Conservation (phyloP, 176 grass and related monocot species). For the Rhipidocladum racemiflorum region DNA sequence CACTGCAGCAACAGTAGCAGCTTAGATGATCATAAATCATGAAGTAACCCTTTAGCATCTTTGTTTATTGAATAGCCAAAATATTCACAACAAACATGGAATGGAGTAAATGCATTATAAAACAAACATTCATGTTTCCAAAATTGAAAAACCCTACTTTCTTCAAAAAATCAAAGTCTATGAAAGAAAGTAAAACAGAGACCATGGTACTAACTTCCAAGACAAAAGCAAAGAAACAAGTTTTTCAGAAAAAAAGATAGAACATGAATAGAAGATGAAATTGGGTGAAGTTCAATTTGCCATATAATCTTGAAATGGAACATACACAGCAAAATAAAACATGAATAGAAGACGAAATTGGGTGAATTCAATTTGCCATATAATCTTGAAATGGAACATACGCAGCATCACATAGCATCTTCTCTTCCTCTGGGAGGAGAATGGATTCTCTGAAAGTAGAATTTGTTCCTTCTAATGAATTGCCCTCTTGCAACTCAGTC, state of each 20-base stretch:
- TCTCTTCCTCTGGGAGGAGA: constrained; percentile 80
- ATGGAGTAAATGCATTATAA: background rate
- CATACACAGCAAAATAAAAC: background rate
- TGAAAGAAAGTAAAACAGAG: constrained; percentile 10
- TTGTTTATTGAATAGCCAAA: background rate
- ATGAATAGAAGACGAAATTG: constrained; percentile 3
- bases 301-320: background rate
- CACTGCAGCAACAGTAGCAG: constrained; percentile 46
- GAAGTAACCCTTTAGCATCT: background rate
- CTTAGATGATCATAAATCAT: background rate
- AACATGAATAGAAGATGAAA: constrained; percentile 2
- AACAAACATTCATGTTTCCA: background rate
- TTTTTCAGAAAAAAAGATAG: background rate
- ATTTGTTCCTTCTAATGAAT: constrained; percentile 30
- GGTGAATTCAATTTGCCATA: constrained; percentile 18
- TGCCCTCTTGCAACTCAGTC: too few relatives aligned
- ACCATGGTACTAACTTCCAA: background rate
- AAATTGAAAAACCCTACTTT: background rate
- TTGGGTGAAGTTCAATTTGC: constrained; percentile 3
- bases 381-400: constrained; percentile 31
- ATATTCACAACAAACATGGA: constrained; percentile 23
- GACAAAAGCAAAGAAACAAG: background rate
- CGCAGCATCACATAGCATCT: constrained; percentile 56
- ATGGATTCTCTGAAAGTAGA: constrained; percentile 76
- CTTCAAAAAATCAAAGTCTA: background rate